Evolutionary conservation across 495 filamentous ascomycete species (phyloP), one percentile per base, ranked within the genome.

Genomic region (Friedmanniomyces endolithicus): DNA sequence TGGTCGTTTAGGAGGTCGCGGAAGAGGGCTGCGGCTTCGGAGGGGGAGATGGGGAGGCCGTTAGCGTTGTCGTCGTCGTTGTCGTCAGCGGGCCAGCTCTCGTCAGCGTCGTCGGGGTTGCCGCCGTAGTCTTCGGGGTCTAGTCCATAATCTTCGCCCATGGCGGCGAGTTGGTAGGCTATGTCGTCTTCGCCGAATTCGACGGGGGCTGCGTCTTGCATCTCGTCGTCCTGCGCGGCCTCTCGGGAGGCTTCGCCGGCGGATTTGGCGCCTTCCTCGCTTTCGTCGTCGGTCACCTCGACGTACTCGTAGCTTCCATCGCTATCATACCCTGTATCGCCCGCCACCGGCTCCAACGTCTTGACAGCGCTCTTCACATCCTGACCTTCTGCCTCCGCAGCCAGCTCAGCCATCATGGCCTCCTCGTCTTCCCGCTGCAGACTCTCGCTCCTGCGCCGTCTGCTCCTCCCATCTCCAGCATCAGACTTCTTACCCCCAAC

Each of bases 181-280:
- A 98, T 90, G 65, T 98, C 94, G 41, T 90, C 90, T 65, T 97
- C 92, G 24, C 87, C 86, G 64, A 97, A 96, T 60, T 98, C 92
- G 39, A 94, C 65, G 0, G 86, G 83, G 23, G 81, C 73, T 17
- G 70, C 68, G 17, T 71, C 71, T 6, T 60, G 49, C 39, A 69
- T 71, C 0, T 74, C 70, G 2, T 77, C 69, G 45, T 79, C 74
- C 14, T 69, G 71, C 19, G 72, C 25, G 2, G 16, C 69, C 9
- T 70, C 75, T 44, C 77, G 54, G 6, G 60, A 66, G 19, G 64
- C 70, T 14, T 61, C 68, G 20, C 66, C 70, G 9, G 20, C 40
- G 27, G 22, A 19, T 1, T 53, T 22, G 1, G 9, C 41, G 1
- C n/a, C 14, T 25, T 45, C 54, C 1, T 70, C 64, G 55, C 64